Conservation (phyloP, 1,284 basidiomycete genomes). For the Psilocybe mexicana region DNA sequence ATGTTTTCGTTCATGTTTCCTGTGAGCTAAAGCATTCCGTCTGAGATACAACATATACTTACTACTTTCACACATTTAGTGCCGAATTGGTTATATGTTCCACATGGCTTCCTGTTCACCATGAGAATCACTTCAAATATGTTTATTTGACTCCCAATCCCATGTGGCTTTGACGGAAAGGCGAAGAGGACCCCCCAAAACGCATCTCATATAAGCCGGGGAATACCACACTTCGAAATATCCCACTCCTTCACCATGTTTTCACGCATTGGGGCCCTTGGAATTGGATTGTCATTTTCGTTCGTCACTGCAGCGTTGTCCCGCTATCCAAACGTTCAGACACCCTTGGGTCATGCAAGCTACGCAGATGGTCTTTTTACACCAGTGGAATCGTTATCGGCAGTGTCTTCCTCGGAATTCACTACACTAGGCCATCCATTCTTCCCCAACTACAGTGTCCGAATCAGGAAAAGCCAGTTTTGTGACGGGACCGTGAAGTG, state of each 20-base stretch:
- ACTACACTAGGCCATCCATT: conserved; percentile 50
- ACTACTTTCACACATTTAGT: neutral
- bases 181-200: neutral
- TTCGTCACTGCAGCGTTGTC: conserved; percentile 3
- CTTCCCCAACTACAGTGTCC: conserved; percentile 54
- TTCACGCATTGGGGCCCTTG: neutral
- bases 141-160: neutral
- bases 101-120: neutral
- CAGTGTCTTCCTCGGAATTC: conserved; percentile 30
- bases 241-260: conserved; percentile 8
- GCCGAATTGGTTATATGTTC: neutral
- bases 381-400: conserved; percentile 13
- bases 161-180: neutral
- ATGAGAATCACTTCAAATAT: neutral
- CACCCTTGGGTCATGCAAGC: neutral
- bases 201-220: neutral
- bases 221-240: neutral
- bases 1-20: too few species aligned
- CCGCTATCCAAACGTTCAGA: neutral
- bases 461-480: conserved; percentile 52
- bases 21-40: too few species aligned
- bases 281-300: neutral
- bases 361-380: conserved; percentile 6
- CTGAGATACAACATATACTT: neutral
- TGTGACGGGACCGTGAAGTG: conserved; percentile 57